Evolutionary conservation across 192 early-diverging fungal species (phyloP), one percentile per base, ranked within the genome.

Genomic region (Coemansia pectinata): DNA sequence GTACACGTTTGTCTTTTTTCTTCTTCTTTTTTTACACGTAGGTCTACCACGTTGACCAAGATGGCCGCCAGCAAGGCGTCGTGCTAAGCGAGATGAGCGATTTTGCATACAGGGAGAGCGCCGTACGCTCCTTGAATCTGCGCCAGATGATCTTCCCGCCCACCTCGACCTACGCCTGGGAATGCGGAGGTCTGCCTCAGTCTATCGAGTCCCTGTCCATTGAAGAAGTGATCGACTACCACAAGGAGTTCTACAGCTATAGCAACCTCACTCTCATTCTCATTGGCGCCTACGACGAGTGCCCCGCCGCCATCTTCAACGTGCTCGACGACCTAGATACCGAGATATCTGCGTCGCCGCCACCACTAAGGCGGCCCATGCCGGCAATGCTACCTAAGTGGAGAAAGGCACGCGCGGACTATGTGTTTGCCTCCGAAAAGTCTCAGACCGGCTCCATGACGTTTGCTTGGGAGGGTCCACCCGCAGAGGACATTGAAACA

Each of bases 381-480:
- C 85, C 63, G 61, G 85, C 59, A 69, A 79, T 74, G 71, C 86
- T 78, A 39, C 42, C 41, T 58, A 76, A 62, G 70, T 70, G 55
- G 52, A 72, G 23, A 52, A 86, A 48, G 86, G 29, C 78, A 58
- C 62, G 84, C 67, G 19, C 70, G 72, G 78, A 91, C 81, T 8
- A 86, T 85, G 33, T 72, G 59, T 93, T 91, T 66, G 89, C 90
- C 19, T 90, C 88, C 0, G 81, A 84, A 12, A 89, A 90, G 52
- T 87, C 87, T 23, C 86, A 90, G 21, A 79, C 88, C 3, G 91
- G 91, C 29, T 88, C 90, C 40, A 90, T 91, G 65, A 86, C 83
- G 5, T 90, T 86, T 74, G 90, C 86, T 27, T 96, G 94, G 94
- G 85, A 86, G 6, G 94, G 94, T 1, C 94, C 94, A n/a, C 72